Evolutionary conservation across 179 eudicot species (phyloP).

Genomic region (Sideroxylon spinosum): DNA sequence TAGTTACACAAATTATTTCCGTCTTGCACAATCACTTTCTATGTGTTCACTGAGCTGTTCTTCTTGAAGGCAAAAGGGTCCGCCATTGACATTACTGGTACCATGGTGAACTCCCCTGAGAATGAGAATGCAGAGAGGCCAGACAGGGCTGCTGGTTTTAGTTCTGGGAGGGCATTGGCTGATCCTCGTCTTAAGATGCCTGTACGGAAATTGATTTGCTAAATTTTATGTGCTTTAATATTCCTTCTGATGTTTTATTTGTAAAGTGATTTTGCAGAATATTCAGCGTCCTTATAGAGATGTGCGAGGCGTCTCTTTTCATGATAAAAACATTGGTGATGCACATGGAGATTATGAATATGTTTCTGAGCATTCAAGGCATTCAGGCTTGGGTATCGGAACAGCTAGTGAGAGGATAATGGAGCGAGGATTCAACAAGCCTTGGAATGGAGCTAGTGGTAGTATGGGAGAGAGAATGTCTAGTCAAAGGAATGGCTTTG

Average conservation of each 20-base stretch:
- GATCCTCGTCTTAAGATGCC: conserved; percentile 49
- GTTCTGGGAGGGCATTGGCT: conserved; percentile 43
- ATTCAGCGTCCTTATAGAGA: conserved; percentile 49
- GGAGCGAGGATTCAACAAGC: conserved; percentile 47
- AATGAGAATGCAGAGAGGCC: conserved; percentile 45
- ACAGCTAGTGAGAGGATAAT: conserved; percentile 37
- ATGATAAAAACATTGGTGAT: conserved; percentile 42
- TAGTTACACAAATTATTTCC: background rate
- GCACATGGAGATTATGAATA: conserved; percentile 52
- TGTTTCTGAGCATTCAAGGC: conserved; percentile 47
- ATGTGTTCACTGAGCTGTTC: conserved; percentile 6
- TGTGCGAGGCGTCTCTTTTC: conserved; percentile 31
- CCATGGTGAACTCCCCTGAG: conserved; percentile 34
- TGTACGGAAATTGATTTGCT: conserved; percentile 20
- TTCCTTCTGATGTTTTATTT: background rate
- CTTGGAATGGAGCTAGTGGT: conserved; percentile 56
- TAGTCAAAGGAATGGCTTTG: conserved; percentile 59
- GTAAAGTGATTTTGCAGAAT: conserved; percentile 25
- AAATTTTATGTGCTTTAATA: background rate
- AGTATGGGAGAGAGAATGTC: conserved; percentile 42
- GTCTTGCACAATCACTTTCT: background rate
- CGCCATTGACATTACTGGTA: conserved; percentile 30
- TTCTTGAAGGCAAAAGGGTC: conserved; percentile 50
- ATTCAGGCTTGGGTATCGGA: conserved; percentile 40
- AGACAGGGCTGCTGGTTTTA: conserved; percentile 35